Evolutionary conservation across 2,329 filamentous ascomycete species (phyloP).

Genomic region (Coniochaeta sp.): DNA sequence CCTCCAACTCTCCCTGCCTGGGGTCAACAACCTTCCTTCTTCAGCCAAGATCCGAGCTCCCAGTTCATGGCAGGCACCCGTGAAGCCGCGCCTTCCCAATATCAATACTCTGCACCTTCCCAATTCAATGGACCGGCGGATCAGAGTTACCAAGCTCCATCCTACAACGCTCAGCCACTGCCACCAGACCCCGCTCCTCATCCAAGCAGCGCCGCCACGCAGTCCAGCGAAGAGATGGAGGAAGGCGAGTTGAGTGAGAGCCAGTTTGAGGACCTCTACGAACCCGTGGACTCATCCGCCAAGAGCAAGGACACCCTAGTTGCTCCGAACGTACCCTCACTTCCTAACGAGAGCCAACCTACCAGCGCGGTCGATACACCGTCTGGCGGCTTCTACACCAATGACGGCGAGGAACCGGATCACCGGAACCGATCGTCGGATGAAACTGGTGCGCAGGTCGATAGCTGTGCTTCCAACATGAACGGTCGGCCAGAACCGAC

Average conservation of each 20-base stretch:
- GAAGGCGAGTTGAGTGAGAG: constrained; percentile 76
- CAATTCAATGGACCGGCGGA: background rate
- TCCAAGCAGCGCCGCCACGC: background rate
- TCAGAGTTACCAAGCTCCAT: background rate
- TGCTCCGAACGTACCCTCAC: background rate
- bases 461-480: background rate
- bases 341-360: constrained; percentile 6
- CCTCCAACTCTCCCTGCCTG: constrained; percentile 5
- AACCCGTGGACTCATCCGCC: constrained; percentile 26
- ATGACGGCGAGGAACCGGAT: constrained; percentile 14
- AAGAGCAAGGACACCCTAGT: background rate
- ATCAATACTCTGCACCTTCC: background rate
- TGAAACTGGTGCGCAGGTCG: background rate
- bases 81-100: background rate
- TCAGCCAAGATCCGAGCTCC: background rate
- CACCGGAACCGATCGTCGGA: constrained; percentile 1
- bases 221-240: constrained; percentile 33
- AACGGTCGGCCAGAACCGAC: constrained; percentile 17
- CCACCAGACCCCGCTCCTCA: background rate
- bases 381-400: constrained; percentile 18
- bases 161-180: background rate
- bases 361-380: constrained; percentile 15
- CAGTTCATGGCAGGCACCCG: background rate
- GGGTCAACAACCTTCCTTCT: constrained; percentile 1
- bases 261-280: constrained; percentile 52